Conservation (phyloP, 192 early-diverging fungal species). For the Endogone sp. region DNA sequence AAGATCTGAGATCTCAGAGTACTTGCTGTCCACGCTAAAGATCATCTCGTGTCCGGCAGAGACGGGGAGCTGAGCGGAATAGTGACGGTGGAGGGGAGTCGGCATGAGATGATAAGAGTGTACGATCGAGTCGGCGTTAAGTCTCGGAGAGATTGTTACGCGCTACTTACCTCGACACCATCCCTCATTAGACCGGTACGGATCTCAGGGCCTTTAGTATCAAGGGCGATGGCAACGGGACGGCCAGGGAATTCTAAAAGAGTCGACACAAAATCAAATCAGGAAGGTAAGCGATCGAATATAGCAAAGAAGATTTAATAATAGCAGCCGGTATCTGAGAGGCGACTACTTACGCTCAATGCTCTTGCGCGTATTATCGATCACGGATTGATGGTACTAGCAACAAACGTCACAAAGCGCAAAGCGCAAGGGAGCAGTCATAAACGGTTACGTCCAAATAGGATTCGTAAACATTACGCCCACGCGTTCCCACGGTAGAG, state of each 20-base stretch:
- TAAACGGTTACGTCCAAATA: too few species aligned
- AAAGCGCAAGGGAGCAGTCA: neutral
- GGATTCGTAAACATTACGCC: neutral
- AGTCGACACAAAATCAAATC: neutral
- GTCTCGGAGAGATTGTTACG: neutral
- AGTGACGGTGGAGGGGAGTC: neutral
- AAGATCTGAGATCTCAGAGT: slow-evolving; percentile 55
- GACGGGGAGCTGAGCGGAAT: slow-evolving; percentile 46
- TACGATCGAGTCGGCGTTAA: neutral
- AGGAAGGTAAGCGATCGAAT: slow-evolving; percentile 43
- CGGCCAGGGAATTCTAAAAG: slow-evolving; percentile 39
- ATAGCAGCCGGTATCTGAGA: too few species aligned
- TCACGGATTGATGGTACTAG: slow-evolving; percentile 58
- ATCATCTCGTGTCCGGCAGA: slow-evolving; percentile 74
- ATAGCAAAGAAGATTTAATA: neutral
- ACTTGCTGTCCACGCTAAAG: slow-evolving; percentile 63
- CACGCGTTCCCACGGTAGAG: neutral
- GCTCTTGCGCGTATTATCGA: slow-evolving; percentile 49
- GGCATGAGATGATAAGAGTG: neutral
- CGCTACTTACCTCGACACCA: slow-evolving; percentile 54
- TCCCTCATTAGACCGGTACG: slow-evolving; percentile 79
- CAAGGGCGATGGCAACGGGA: slow-evolving; percentile 71
- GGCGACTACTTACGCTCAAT: slow-evolving; percentile 30
- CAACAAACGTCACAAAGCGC: neutral
- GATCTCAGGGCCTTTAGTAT: slow-evolving; percentile 88